Evolutionary conservation across 2,329 filamentous ascomycete genomes (phyloP).

Genomic region (Colletotrichum somersetense): DNA sequence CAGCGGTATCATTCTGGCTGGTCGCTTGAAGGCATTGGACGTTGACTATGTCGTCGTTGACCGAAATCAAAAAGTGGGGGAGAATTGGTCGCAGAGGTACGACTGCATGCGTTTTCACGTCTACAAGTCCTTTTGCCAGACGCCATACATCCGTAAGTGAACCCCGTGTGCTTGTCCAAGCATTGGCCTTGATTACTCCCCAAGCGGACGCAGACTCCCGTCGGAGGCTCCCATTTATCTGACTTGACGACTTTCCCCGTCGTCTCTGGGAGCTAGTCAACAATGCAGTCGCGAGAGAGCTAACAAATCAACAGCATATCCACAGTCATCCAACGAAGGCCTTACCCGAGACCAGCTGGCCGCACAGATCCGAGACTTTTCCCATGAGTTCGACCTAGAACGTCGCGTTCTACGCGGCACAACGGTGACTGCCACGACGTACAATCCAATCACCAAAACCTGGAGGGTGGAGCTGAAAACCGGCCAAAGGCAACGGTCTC

Average conservation of each 20-base stretch:
- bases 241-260: background rate
- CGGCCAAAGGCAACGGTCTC: slow-evolving; percentile 9
- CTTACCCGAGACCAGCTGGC: slow-evolving; percentile 46
- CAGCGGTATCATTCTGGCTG: slow-evolving; percentile 49
- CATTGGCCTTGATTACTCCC: background rate
- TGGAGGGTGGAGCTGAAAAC: slow-evolving; percentile 48
- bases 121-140: slow-evolving; percentile 51
- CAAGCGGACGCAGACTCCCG: background rate
- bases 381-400: slow-evolving; percentile 47
- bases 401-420: slow-evolving; percentile 49
- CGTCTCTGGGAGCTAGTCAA: too few species aligned
- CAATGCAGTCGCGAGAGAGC: background rate
- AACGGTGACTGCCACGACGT: slow-evolving; percentile 46
- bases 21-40: slow-evolving; percentile 54
- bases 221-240: background rate
- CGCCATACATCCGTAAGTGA: slow-evolving; percentile 51
- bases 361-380: slow-evolving; percentile 46
- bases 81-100: slow-evolving; percentile 56
- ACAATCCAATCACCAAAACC: slow-evolving; percentile 41
- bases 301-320: slow-evolving; percentile 33
- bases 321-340: slow-evolving; percentile 38
- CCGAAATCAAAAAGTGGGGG: slow-evolving; percentile 50
- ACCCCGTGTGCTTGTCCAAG: background rate
- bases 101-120: slow-evolving; percentile 56
- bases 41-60: slow-evolving; percentile 54